Conservation (phyloP, 2,329 filamentous ascomycete genomes). For the Pezicula rhizophila region DNA sequence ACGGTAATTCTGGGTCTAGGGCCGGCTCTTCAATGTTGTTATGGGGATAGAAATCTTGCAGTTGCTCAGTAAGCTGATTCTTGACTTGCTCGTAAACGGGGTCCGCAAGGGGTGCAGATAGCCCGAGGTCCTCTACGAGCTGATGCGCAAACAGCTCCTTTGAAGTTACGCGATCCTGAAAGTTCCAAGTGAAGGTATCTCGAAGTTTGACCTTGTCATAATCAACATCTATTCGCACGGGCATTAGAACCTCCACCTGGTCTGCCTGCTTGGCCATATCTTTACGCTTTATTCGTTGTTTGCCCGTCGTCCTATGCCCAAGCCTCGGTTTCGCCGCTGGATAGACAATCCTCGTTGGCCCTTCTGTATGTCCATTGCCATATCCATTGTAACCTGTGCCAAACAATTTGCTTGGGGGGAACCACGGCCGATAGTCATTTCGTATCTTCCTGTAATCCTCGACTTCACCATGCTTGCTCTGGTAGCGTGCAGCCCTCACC, state of each 20-base stretch:
- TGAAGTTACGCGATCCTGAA: constrained; percentile 79
- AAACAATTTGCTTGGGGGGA: constrained; percentile 52
- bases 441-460: constrained; percentile 63
- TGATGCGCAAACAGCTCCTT: constrained; percentile 82
- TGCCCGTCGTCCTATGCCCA: constrained; percentile 68
- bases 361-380: constrained; percentile 81
- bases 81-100: constrained; percentile 55
- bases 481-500: constrained; percentile 49
- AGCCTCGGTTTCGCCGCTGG: constrained; percentile 69
- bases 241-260: constrained; percentile 84
- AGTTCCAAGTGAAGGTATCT: constrained; percentile 98
- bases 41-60: constrained; percentile 89
- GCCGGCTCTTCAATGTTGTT: constrained; percentile 86
- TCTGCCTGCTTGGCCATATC: constrained; percentile 83
- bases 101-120: constrained; percentile 64
- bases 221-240: constrained; percentile 86
- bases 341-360: constrained; percentile 68
- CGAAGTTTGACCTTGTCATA: constrained; percentile 92
- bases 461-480: constrained; percentile 60
- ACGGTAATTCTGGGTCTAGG: constrained; percentile 82
- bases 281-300: constrained; percentile 69
- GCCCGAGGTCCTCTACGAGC: constrained; percentile 83
- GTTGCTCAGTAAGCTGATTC: constrained; percentile 77
- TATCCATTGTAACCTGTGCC: constrained; percentile 80
- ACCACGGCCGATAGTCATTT: constrained; percentile 48